Evolutionary conservation across 1,284 basidiomycete genomes (phyloP), one percentile per base, ranked within the genome.

Genomic region (Stygiomarasmius scandens): DNA sequence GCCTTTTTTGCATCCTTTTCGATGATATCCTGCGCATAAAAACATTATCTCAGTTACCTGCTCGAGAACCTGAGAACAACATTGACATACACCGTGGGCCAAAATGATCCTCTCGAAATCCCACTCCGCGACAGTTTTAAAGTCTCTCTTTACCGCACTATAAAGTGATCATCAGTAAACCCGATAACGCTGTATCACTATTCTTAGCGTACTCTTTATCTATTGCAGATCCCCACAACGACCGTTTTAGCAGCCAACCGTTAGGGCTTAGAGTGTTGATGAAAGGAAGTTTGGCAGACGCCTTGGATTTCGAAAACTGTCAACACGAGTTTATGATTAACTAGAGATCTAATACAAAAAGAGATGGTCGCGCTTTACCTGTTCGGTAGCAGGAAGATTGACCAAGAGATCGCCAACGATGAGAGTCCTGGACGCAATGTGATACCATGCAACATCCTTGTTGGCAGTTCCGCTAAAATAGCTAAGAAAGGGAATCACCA

Each of bases 21-120:
- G 53, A 91, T 86, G 22, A 90, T 84, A 60, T 89, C 86, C 72
- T 82, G 64, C 34, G 68, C 4, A 19, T 4, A 9, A 41, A 19
- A 41, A 19, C 38, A 41, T 41, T 12, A 32, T 5, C 12, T 32
- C 29, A 32, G n/a, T 12, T 32, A 12, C 29, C 6, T 6, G 12
- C 29, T 32, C 12, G 29, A 32, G 29, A 32, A 32, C 5, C 29
- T 32, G 29, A 32, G 12, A 32, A 32, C 5, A 32, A 5, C 29
- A 6, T 32, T 32, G 54, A 71, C 83, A 65, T 68, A 90, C 89
- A n/a, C 92, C 96, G 71, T 98, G 96, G 67, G 95, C 96, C 48
- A 93, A 93, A 58, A 98, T 94, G 67, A 98, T 90, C 46, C 91
- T 79, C 27, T 92, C 84, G 70, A 95, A 96, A 65, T 96, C 88